A percentile compares a stretch with the other conserved stretches of the same genome.
Evolutionary conservation across 2,329 filamentous ascomycete species (phyloP).

Genomic region (Falciphora oryzae): DNA sequence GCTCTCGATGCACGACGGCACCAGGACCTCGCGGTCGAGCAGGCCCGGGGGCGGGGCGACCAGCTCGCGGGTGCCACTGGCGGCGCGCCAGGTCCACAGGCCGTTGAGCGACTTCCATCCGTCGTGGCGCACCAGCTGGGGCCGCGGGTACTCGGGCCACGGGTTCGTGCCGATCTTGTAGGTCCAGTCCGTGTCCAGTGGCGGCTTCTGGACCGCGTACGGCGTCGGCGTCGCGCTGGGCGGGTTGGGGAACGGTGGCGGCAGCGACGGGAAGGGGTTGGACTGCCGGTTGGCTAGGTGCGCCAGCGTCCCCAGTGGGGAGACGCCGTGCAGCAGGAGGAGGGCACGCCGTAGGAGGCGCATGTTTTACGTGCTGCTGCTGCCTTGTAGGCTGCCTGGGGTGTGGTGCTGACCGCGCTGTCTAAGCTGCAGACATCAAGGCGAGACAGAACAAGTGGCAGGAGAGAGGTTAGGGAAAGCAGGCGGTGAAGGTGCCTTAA

Average conservation of each 20-base stretch:
- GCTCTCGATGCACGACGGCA: conserved; percentile 25
- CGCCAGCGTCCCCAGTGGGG: neutral
- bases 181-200: conserved; percentile 47
- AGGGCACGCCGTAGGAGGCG: neutral
- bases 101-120: conserved; percentile 53
- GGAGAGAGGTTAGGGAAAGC: neutral
- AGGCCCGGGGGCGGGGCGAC: conserved; percentile 19
- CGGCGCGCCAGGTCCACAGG: conserved; percentile 47
- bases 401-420: neutral
- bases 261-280: neutral
- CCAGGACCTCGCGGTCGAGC: conserved; percentile 31
- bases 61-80: conserved; percentile 18
- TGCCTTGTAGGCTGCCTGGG: neutral
- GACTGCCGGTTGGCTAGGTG: neutral
- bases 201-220: conserved; percentile 33
- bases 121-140: conserved; percentile 43
- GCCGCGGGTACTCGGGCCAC: conserved; percentile 54
- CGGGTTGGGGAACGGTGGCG: neutral
- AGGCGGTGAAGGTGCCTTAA: neutral
- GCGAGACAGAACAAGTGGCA: too few relatives aligned
- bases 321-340: neutral
- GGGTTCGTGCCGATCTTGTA: conserved; percentile 44
- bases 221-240: neutral
- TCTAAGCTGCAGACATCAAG: neutral
- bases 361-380: neutral